phyloP scores from a whole-genome alignment of 176 grass and related monocot species.

The Eleusine indica region DNA sequence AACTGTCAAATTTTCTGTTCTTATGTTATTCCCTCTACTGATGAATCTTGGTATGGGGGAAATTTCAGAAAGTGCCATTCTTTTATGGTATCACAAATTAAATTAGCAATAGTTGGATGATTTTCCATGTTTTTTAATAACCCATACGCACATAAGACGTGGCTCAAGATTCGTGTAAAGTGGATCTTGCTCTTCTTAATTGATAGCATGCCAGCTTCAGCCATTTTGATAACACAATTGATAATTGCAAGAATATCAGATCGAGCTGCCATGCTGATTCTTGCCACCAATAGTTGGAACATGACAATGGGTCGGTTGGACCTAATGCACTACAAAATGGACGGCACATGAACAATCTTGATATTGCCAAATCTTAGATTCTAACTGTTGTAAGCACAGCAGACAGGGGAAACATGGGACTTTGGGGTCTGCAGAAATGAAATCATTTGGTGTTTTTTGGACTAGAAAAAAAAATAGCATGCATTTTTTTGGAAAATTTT shows the following conservation, averaged over 20 bases:
- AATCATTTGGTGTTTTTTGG: neutral
- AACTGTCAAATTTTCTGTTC: neutral
- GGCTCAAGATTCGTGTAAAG: slow-evolving; percentile 16
- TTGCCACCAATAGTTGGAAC: slow-evolving; percentile 10
- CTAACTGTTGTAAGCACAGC: neutral
- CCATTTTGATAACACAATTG: neutral
- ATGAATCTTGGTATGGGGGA: neutral
- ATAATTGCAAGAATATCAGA: neutral
- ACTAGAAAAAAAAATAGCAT: neutral
- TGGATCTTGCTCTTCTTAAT: slow-evolving; percentile 22
- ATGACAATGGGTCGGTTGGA: slow-evolving; percentile 1
- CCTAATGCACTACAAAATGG: neutral
- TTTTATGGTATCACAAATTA: neutral
- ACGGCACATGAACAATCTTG: neutral
- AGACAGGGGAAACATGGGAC: slow-evolving; percentile 14
- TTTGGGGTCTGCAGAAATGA: neutral
- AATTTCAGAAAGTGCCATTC: neutral
- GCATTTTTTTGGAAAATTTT: too few species aligned
- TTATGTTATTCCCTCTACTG: neutral
- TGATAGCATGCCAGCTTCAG: neutral
- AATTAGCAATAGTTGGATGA: neutral
- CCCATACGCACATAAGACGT: neutral
- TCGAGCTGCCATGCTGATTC: slow-evolving; percentile 10
- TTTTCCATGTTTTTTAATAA: neutral
- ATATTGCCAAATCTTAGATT: slow-evolving; percentile 16